Evolutionary conservation across 495 filamentous ascomycete genomes (phyloP), one percentile per base, ranked within the genome.

Genomic region (Entonaema liquescens): DNA sequence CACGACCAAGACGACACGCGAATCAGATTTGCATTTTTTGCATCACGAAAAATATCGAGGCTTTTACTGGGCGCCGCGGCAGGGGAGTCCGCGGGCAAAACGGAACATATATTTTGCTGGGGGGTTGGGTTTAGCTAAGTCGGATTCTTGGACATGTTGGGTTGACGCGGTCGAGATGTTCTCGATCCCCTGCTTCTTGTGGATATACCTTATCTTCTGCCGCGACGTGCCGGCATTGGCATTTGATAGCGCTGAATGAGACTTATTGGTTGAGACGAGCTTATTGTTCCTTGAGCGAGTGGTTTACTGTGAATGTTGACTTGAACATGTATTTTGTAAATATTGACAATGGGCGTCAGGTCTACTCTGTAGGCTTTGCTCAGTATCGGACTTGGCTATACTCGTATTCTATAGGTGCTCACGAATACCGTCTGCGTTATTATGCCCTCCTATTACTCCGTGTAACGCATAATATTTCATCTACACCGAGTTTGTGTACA

Each of bases 1-100:
- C 61, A 72, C 52, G 70, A 73, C 25, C 56, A 59, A 73, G 61
- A 73, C 57, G 70, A 73, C 54, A 73, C 65, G 70, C 60, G 70
- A 73, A 73, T 62, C 61, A 53, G 60, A 68, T 68, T 65, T 72
- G 44, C 44, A 62, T 38, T 63, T 68, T 59, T 52, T 59, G 17
- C 66, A n/a, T 61, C 55, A 68, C 33, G 61, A 72, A 54, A 44
- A 21, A 53, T 35, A 50, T 68, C 59, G 47, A 53, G 23, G 23
- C 49, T 25, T 26, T 9, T 71, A 62, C 53, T 49, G 64, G 64
- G 59, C 38, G 55, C 47, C 59, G 54, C 64, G 64, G 55, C 55
- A 47, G 53, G 56, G 70, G 60, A 56, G 55, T 68, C 56, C 64
- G 40, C 59, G 70, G 64, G 62, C 49, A 44, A n/a, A n/a, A 63